Evolutionary conservation across 495 filamentous ascomycete genomes (phyloP), one percentile per base, ranked within the genome.

Genomic region (Glutinoglossum americanum): DNA sequence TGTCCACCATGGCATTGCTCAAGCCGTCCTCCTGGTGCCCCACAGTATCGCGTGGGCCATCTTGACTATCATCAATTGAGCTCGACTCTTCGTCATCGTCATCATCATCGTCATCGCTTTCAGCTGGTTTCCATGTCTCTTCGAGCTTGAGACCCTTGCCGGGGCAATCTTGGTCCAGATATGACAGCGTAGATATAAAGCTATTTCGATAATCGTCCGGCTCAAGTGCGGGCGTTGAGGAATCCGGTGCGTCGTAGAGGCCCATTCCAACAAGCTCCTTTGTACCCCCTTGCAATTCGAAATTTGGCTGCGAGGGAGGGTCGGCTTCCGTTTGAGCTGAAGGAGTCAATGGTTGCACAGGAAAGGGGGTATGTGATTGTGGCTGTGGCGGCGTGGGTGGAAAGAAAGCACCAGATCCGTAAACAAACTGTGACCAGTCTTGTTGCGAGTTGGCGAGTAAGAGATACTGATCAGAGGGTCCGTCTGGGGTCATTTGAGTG

Each of bases 141-240:
- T 89, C 86, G 15, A 93, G 71, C 64, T 89, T 93, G 62, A 89
- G 68, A 0, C 85, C 85, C 64, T 85, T 85, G 45, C 85, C 84
- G 13, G 72, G 69, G 4, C 61, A 66, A 39, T 56, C 48, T 62
- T 66, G 67, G 13, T 58, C 59, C 21, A 57, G 63, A 28, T 67
- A 66, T 5, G 74, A 72, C 33, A 74, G 74, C 48, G 74, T 75
- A 8, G 66, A 44, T 49, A 33, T 35, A 15, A 25, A 23, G 26
- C 28, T 49, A 8, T 70, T 70, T 56, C 69, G 71, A 56, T 74
- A 73, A 49, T 72, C 65, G 58, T 71, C 67, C 33, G 73, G 60
- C 23, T 64, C 61, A 27, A 72, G 63, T 60, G 72, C 67, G 32
- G 60, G 17, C 51, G 53, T 28, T 19, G 61, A 57, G 58, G 73